These are phyloP conservation scores for Hyaloscypha hepaticicola DNA, from an alignment of 495 filamentous ascomycete genomes.

Conservation along the genomic window DNA sequence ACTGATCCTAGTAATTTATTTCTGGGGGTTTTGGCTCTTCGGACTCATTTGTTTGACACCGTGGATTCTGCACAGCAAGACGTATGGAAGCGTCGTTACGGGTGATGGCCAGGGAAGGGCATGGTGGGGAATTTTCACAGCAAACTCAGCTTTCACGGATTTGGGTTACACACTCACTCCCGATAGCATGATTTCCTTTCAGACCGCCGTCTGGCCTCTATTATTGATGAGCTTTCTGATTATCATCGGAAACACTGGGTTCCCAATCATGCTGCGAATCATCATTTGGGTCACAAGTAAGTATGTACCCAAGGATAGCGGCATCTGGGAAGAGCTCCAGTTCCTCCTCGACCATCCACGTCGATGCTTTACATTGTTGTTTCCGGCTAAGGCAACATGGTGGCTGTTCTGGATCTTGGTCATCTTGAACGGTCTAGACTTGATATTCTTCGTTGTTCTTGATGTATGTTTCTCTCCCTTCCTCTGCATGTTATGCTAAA, in stretches of 20 bases:
- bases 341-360: constrained; percentile 94
- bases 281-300: constrained; percentile 76
- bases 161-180: constrained; percentile 84
- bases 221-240: constrained; percentile 78
- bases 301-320: constrained; percentile 55
- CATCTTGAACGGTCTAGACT: constrained; percentile 74
- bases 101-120: constrained; percentile 58
- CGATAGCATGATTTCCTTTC: constrained; percentile 88
- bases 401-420: constrained; percentile 90
- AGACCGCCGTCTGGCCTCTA: constrained; percentile 69
- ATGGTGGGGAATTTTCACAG: constrained; percentile 93
- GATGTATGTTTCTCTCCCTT: constrained; percentile 58
- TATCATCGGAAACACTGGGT: constrained; percentile 90
- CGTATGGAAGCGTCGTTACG: constrained; percentile 60
- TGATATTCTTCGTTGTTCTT: constrained; percentile 86
- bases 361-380: constrained; percentile 91
- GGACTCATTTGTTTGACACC: constrained; percentile 68
- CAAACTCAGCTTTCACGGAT: constrained; percentile 86
- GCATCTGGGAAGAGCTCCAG: constrained; percentile 80
- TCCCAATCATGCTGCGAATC: constrained; percentile 88
- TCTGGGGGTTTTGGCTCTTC: constrained; percentile 69
- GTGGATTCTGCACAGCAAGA: constrained; percentile 68
- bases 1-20: constrained; percentile 74
- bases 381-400: constrained; percentile 89
- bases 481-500: background rate